Base-by-base conservation (phyloP, 345 rosid species). In the Salix udensis region DNA sequence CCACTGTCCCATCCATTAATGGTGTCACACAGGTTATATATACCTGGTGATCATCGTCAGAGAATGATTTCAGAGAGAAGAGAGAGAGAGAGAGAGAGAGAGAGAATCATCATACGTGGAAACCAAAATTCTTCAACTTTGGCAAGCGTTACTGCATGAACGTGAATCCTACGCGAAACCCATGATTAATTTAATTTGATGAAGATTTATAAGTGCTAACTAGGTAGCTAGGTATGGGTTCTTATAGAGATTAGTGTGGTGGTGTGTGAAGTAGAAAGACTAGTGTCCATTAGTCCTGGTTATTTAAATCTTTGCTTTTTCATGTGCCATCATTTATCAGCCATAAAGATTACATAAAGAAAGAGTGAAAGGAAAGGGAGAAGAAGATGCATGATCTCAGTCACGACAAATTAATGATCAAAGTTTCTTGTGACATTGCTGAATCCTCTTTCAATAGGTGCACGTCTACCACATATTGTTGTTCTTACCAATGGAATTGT, bases 121-220 rank as follows among this genome's bases (percentile, higher is more conserved):
- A 64, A 60, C 66, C 83, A 79, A 70, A 80, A 26, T 10, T 10
- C 48, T 21, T 36, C 65, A 48, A 62, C 34, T 64, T 39, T 60
- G 67, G 18, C 79, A 52, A 79, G 77, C 79, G 50, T 70, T 28
- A 50, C 71, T 23, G 70, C 68, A 42, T 39, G 73, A 65, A 46
- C 76, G 84, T 84, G 88, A 82, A 84, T 88, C 90, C 89, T 74
- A 78, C 84, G 82, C 85, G 71, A 78, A 75, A 58, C 77, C 86
- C 90, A 80, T 75, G 7, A 1, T 12, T 55, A 9, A 72, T 73
- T 34, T 34, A 34, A 34, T 34, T n/a, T 36, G 9, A 34, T 21
- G 64, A 21, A 31, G 52, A 26, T 2, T 60, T 16, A 14, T 31
- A 36, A 23, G 26, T 7, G 30, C 66, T 44, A 23, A 1, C 28